Evolutionary conservation across 495 filamentous ascomycete species (phyloP).

Genomic region (Acidomyces sp.): DNA sequence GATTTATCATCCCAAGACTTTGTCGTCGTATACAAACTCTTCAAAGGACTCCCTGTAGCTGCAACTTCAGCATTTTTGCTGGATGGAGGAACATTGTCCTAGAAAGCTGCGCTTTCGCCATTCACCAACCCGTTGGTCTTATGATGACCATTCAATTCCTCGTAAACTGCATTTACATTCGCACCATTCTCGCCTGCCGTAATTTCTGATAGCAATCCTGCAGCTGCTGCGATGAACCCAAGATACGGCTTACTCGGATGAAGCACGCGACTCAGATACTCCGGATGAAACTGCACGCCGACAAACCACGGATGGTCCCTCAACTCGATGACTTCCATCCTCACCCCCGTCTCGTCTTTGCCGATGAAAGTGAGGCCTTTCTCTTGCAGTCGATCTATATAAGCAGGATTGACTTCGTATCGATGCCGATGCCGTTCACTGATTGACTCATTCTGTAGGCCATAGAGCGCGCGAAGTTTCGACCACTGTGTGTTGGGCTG

Average conservation of each 20-base stretch:
- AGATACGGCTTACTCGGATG: constrained; percentile 66
- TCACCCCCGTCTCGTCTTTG: constrained; percentile 67
- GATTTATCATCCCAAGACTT: no score
- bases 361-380: constrained; percentile 54
- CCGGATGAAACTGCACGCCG: constrained; percentile 80
- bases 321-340: constrained; percentile 87
- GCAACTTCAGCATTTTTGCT: no score
- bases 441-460: constrained; percentile 28
- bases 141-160: constrained; percentile 6
- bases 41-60: no score
- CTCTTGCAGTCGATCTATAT: constrained; percentile 44
- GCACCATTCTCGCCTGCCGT: constrained; percentile 3
- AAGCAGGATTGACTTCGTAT: constrained; percentile 63
- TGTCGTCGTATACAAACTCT: no score
- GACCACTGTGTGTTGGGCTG: constrained; percentile 69
- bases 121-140: constrained; percentile 12
- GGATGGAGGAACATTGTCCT: no score
- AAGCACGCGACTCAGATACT: constrained; percentile 63
- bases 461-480: constrained; percentile 63
- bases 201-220: constrained; percentile 14
- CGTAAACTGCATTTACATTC: background rate
- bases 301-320: constrained; percentile 86
- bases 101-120: constrained; percentile 8
- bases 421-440: constrained; percentile 61
- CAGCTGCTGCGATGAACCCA: constrained; percentile 69